Evolutionary conservation across 140 eudicot species (phyloP).

Genomic region (Bidens hawaiensis): DNA sequence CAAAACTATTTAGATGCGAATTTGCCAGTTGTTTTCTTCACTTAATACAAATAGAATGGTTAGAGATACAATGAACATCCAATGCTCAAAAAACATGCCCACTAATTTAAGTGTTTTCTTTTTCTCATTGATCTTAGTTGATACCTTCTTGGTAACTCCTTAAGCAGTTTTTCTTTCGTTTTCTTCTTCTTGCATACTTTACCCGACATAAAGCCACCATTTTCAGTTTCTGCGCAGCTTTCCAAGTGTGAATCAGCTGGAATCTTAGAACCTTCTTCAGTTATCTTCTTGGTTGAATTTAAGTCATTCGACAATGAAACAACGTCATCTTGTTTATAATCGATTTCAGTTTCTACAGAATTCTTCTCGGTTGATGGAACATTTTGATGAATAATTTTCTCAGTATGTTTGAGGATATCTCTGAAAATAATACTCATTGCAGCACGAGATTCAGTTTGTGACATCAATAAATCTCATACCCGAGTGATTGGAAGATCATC

Average conservation of each 20-base stretch:
- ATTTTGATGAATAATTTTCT: neutral
- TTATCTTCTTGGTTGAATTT: conserved; percentile 8
- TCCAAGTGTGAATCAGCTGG: no score
- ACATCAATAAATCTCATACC: conserved; percentile 37
- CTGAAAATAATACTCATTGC: conserved; percentile 16
- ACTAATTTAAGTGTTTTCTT: neutral
- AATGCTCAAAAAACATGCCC: no score
- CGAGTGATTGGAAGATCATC: conserved; percentile 33
- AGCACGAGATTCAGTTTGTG: conserved; percentile 18
- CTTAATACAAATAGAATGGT: no score
- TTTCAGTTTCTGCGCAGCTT: no score
- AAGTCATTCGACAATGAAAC: neutral
- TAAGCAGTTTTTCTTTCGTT: neutral
- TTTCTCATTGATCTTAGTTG: neutral
- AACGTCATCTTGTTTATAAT: neutral
- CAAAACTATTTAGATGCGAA: no score
- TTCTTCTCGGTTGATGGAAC: conserved; percentile 1
- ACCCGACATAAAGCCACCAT: neutral
- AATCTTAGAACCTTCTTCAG: no score
- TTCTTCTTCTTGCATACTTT: neutral
- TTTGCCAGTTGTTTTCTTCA: no score
- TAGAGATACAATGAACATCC: no score
- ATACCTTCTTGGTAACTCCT: neutral
- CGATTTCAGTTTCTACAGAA: neutral
- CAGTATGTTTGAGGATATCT: conserved; percentile 16